Evolutionary conservation across 2,329 filamentous ascomycete genomes (phyloP).

Genomic region (Trichoderma hamatum): DNA sequence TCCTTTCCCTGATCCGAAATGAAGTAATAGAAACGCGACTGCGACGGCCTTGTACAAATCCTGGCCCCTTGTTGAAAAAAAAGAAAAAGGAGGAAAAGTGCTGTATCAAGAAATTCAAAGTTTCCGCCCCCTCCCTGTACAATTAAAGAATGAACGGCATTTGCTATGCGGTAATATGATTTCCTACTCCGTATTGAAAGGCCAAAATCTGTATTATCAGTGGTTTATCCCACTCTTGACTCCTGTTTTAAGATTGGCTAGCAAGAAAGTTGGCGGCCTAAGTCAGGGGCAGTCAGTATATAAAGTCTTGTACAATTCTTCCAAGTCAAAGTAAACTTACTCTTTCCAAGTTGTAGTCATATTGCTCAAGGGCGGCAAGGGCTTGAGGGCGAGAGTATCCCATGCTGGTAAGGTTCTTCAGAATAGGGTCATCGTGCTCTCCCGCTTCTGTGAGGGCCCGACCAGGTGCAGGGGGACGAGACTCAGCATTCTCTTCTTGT

Average conservation of each 20-base stretch:
- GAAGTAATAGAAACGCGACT: conserved; percentile 12
- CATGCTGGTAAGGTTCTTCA: conserved; percentile 89
- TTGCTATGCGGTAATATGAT: conserved; percentile 15
- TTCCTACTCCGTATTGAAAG: neutral
- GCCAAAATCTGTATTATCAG: neutral
- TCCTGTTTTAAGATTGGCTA: conserved; percentile 51
- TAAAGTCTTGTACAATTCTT: neutral
- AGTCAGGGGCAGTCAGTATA: conserved; percentile 5
- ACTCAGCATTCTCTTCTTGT: conserved; percentile 30
- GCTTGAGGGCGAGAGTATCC: conserved; percentile 77
- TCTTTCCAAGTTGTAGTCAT: conserved; percentile 94
- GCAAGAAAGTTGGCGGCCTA: conserved; percentile 60
- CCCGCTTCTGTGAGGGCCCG: conserved; percentile 73
- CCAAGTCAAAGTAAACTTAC: conserved; percentile 57
- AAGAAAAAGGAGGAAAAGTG: conserved; percentile 8
- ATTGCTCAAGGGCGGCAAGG: conserved; percentile 83
- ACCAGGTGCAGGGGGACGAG: conserved; percentile 47
- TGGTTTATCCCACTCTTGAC: neutral
- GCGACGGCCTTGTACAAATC: conserved; percentile 20
- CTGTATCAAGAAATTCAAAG: conserved; percentile 13
- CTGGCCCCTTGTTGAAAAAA: conserved; percentile 8
- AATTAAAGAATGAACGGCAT: conserved; percentile 23
- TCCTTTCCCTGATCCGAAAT: conserved; percentile 2
- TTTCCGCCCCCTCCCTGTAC: conserved; percentile 2
- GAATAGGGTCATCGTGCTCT: conserved; percentile 85